Evolutionary conservation across 805 yeast genomes (phyloP), one percentile per base, ranked within the genome.

Genomic region (Nakazawaea siamensis): DNA sequence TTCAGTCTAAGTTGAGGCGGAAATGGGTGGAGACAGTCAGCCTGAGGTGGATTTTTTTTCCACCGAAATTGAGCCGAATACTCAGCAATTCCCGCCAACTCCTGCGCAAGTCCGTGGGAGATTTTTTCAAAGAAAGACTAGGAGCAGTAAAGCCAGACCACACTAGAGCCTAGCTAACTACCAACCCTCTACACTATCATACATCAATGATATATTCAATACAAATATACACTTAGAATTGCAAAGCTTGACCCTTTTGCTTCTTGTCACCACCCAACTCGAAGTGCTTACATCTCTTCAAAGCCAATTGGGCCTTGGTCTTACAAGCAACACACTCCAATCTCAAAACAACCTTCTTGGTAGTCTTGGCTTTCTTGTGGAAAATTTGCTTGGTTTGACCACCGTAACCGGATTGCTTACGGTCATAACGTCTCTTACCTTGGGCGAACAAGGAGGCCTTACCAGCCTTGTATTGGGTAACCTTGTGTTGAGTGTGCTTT

Each of bases 401-500:
- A 85, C 99, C 99, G 76, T 79, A 92, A 87, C 98, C 98, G 61
- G 83, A 67, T 78, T 92, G 98, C 75, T 92, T 92, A 76, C 99
- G 95, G 90, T 92, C 98, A 78, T 92, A 92, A 80, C 99, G 88
- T 80, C 99, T 87, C 90, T 94, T 92, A 82, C 99, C 99, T 77
- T 92, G 97, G 58, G 97, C 96, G 66, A 79, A 87, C 61, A 88
- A 80, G 51, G 97, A 90, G 68, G 98, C 97, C 79, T 92, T 92
- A 76, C 99, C 98, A 67, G 97, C 95, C 73, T 92, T 92, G 94
- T 92, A 92, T 79, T 92, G 99, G 71, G 99, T 90, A 65, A 92
- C 98, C 80, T 90, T 92, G 94, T 92, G 98, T 75, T 87, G 97
- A 63, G 97, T 90, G 92, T 92, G 98, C 76, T 87, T 86, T 65